Base-by-base conservation (phyloP, 2,329 filamentous ascomycete species). In the Clarireedia hainanense region DNA sequence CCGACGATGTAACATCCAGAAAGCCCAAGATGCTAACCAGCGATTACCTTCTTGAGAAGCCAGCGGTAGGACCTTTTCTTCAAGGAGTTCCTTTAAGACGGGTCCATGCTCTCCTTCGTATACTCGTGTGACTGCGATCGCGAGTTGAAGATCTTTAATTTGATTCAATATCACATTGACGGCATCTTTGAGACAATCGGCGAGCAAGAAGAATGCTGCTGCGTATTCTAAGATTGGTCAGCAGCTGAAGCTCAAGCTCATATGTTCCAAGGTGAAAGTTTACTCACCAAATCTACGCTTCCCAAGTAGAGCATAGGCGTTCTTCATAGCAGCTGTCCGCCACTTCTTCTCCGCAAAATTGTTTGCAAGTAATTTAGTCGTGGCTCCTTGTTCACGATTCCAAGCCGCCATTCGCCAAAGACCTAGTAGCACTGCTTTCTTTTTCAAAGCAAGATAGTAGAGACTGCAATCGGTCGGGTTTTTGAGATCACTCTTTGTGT, bases 11-110 rank as follows among this genome's bases (percentile, higher is more conserved):
- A 97, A 77, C 79, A 96, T 89, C 86, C 90, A 95, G 68, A 96
- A 96, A 2, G 89, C 89, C 94, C 94, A 99, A 0, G 88, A 94
- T 10, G 91, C 89, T 57, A 96, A 81, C 92, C 94, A 99, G 56
- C 92, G 80, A 67, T 99, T 92, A 2, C 90, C 90, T 60, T 92
- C 85, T 42, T 84, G 79, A 0, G 88, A 84, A 17, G 94, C 94
- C 59, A 88, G 73, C 0, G 84, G 81, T 0, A 97, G 76, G 1
- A 97, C 81, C 58, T 86, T 88, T 10, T 95, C 88, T 64, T 89
- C 82, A 1, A 99, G 75, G 7, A 99, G 77, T 56, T 81, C 82
- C 26, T 78, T 79, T 2, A 97, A 70, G 0, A 94, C 81, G 0
- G 85, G 84, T 0, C 89, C 88, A 23, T 84, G 78, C 57, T 96